Base-by-base conservation (phyloP, 139 green algal species). In the Closterium sp. region DNA sequence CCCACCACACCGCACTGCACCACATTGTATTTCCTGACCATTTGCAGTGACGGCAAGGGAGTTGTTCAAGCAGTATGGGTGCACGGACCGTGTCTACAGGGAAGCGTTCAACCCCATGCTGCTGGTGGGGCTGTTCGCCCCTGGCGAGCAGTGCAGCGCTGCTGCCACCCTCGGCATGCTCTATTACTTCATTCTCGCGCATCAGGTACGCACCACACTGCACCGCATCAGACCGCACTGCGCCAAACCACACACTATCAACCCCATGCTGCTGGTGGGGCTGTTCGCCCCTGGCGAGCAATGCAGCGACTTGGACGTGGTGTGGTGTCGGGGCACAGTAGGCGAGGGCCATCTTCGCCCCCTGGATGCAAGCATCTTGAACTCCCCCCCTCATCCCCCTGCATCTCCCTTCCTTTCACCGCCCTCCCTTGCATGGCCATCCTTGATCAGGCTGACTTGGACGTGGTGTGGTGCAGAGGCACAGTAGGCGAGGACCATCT, bases 121-220 rank as follows among this genome's bases (percentile, higher is more conserved):
- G 84, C 84, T 92, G 11, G 90, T 92, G 73, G 90, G 90, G 30
- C 73, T 92, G 31, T 92, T 92, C 70, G 90, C 90, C 45, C 90
- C 90, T 28, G 90, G 90, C 4, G 90, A 93, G 85, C 85, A 89
- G 38, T 90, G 90, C 90, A 90, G 85, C 42, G 90, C 31, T 28
- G 90, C 90, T 29, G 92, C 92, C 17, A 85, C 88, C 5, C 62
- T 94, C 0, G 92, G 92, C 34, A 92, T 94, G 92, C 92, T 94
- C 42, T 92, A 94, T 62, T 94, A 89, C 88, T 94, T 94, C 88
- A 94, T 94, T 28, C 85, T 94, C 9, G 92, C 92, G 11, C 92
- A 94, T 70, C 92, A 94, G 91, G 91, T 93, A 9, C 27, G 90
- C 27, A 87, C 32, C 32, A 3, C 32, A 38, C 32, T 3, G 2